These are phyloP conservation scores for Leucogyrophana mollusca DNA, from an alignment of 768 basidiomycete species.

Conservation along the genomic window DNA sequence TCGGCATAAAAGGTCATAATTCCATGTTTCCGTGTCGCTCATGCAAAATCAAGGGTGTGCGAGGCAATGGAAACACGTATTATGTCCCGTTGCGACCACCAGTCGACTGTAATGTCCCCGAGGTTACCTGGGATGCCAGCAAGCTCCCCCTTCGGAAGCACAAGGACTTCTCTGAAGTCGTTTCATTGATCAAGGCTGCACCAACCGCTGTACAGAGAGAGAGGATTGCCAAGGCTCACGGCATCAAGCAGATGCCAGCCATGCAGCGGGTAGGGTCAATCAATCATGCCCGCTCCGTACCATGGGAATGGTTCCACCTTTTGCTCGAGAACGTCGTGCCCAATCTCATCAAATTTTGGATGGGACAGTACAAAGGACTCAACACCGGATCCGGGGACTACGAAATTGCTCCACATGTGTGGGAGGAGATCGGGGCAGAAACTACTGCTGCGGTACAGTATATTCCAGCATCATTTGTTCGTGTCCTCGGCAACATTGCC, in stretches of 20 bases:
- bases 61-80: constrained; percentile 5
- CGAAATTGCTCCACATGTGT: constrained; percentile 25
- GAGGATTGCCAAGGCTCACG: constrained; percentile 24
- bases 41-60: constrained; percentile 33
- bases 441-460: constrained; percentile 16
- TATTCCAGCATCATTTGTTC: constrained; percentile 30
- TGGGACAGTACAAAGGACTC: constrained; percentile 39
- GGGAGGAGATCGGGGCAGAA: constrained; percentile 41
- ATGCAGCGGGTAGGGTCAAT: constrained; percentile 31
- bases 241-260: constrained; percentile 34
- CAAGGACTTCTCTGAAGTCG: constrained; percentile 22
- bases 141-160: constrained; percentile 36
- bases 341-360: constrained; percentile 41
- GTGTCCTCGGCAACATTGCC: constrained; percentile 33
- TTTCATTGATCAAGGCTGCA: constrained; percentile 22
- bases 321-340: constrained; percentile 43
- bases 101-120: not conserved
- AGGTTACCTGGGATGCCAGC: constrained; percentile 11
- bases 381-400: constrained; percentile 29
- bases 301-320: constrained; percentile 51
- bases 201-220: constrained; percentile 15
- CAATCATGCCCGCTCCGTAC: constrained; percentile 38
- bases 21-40: constrained; percentile 29
- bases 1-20: constrained; percentile 39
- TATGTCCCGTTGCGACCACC: constrained; percentile 1